These are phyloP conservation scores for Nitzschia sp. DNA, from an alignment of 108 stramenopile species.

Conservation along the genomic window DNA sequence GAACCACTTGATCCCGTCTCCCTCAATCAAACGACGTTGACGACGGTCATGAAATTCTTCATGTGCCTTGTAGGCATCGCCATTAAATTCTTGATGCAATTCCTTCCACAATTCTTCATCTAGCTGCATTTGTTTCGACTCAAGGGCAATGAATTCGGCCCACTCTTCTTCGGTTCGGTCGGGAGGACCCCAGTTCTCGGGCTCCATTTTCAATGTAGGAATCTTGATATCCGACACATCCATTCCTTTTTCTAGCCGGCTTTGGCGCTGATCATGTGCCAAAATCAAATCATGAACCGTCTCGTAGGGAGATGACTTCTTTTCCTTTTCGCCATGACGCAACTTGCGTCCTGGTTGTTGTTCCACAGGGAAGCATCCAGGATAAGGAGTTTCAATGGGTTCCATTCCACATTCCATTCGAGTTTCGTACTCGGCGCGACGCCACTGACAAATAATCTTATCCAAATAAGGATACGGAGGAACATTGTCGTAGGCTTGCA, in stretches of 20 bases:
- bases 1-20: slow-evolving; percentile 22
- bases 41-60: slow-evolving; percentile 14
- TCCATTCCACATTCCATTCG: slow-evolving; percentile 46
- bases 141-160: slow-evolving; percentile 21
- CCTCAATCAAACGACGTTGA: slow-evolving; percentile 28
- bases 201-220: slow-evolving; percentile 25
- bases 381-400: slow-evolving; percentile 32
- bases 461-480: slow-evolving; percentile 44
- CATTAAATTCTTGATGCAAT: slow-evolving; percentile 5
- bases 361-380: slow-evolving; percentile 31
- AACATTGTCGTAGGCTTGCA: slow-evolving; percentile 42
- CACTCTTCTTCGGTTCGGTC: slow-evolving; percentile 28
- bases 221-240: slow-evolving; percentile 3
- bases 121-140: slow-evolving; percentile 9
- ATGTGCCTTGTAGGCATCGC: slow-evolving; percentile 22
- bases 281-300: slow-evolving; percentile 19
- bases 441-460: slow-evolving; percentile 56
- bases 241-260: background rate
- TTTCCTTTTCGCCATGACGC: background rate
- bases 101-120: slow-evolving; percentile 24
- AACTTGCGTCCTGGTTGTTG: background rate
- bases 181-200: slow-evolving; percentile 16
- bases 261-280: background rate
- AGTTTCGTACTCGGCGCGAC: slow-evolving; percentile 40
- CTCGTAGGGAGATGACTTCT: background rate